A percentile compares a stretch with the other conserved stretches of the same genome.
phyloP scores from a whole-genome alignment of 441 rosid species.

The Jatropha podagrica region DNA sequence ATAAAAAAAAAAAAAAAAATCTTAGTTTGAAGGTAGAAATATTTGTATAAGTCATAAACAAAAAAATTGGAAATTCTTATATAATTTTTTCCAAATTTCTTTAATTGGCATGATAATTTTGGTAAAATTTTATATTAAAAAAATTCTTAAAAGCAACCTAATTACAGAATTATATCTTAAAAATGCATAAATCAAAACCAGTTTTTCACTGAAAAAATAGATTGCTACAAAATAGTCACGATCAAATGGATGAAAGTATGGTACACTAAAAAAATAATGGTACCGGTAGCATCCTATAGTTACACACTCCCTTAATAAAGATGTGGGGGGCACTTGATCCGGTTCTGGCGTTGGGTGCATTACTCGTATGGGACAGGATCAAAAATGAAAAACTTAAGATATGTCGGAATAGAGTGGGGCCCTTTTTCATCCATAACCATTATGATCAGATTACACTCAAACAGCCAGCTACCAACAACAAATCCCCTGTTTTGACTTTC shows the following conservation, averaged over 20 bases:
- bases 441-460: neutral
- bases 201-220: too few relatives aligned
- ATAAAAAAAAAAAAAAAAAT: too few relatives aligned
- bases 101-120: too few relatives aligned
- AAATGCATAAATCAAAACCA: too few relatives aligned
- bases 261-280: neutral
- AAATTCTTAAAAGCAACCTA: too few relatives aligned
- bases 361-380: slow-evolving; percentile 1
- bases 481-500: neutral
- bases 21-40: too few relatives aligned
- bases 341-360: slow-evolving; percentile 16
- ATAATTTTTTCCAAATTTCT: too few relatives aligned
- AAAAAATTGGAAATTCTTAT: too few relatives aligned
- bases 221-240: neutral
- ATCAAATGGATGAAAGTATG: neutral
- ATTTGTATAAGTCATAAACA: too few relatives aligned
- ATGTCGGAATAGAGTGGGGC: neutral
- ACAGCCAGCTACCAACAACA: neutral
- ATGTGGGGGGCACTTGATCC: slow-evolving; percentile 8
- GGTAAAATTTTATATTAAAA: too few relatives aligned
- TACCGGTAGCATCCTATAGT: neutral
- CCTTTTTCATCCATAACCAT: neutral
- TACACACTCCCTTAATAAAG: too few relatives aligned
- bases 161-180: too few relatives aligned
- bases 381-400: neutral